These are phyloP conservation scores for Gigaspora rosea DNA, from an alignment of 192 early-diverging fungal species.

Conservation along the genomic window DNA sequence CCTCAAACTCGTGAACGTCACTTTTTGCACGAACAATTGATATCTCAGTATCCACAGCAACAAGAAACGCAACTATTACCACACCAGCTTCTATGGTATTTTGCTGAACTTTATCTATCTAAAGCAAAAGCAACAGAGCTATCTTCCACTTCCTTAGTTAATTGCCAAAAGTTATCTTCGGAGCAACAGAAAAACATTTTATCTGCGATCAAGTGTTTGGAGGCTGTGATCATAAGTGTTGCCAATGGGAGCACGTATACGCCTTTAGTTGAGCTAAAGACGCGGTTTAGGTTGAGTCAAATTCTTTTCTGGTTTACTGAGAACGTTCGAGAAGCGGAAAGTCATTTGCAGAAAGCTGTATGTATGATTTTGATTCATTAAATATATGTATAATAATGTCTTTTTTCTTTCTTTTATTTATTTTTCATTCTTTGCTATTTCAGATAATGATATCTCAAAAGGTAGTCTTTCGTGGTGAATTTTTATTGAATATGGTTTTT, in stretches of 20 bases:
- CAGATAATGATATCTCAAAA: conserved; percentile 20
- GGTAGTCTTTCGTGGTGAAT: background rate
- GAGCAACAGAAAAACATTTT: conserved; percentile 39
- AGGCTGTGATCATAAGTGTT: conserved; percentile 35
- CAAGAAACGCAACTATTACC: conserved; percentile 5
- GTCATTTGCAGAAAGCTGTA: conserved; percentile 28
- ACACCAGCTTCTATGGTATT: conserved; percentile 26
- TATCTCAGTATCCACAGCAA: background rate
- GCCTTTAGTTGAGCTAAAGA: conserved; percentile 32
- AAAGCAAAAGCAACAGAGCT: conserved; percentile 9
- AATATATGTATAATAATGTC: background rate
- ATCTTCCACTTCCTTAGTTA: background rate
- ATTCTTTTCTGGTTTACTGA: conserved; percentile 47
- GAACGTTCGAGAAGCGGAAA: conserved; percentile 34
- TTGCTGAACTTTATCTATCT: conserved; percentile 24
- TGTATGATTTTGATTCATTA: background rate
- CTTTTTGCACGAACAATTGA: background rate
- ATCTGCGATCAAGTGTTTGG: conserved; percentile 43
- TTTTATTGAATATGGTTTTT: background rate
- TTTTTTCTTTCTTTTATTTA: background rate
- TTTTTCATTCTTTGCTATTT: background rate
- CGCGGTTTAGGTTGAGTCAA: conserved; percentile 42
- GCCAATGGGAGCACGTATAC: conserved; percentile 35
- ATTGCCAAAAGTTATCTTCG: conserved; percentile 17
- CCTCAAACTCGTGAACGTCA: background rate